These are phyloP conservation scores for Claviceps sp. DNA, from an alignment of 2,329 filamentous ascomycete species.

Conservation along the genomic window DNA sequence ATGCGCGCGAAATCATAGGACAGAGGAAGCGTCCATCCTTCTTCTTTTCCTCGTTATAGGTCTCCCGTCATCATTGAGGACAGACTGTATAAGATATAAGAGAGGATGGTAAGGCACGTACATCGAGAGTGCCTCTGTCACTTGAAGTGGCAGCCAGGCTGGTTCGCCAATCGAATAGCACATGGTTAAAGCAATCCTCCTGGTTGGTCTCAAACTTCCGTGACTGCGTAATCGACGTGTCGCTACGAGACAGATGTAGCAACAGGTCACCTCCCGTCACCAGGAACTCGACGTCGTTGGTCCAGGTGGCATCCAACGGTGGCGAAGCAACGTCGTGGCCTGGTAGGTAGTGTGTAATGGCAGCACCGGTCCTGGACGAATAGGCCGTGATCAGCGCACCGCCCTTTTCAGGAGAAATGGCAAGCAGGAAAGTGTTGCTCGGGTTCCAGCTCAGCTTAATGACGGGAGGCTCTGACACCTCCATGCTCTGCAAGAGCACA, in stretches of 20 bases:
- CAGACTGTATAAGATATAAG: background rate
- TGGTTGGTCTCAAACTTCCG: constrained; percentile 39
- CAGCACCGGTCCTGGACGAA: constrained; percentile 27
- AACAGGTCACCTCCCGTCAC: constrained; percentile 45
- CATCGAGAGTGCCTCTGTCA: constrained; percentile 46
- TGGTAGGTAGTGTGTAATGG: constrained; percentile 33
- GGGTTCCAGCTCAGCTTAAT: constrained; percentile 50
- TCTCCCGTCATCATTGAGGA: background rate
- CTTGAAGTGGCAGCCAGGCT: constrained; percentile 44
- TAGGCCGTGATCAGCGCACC: constrained; percentile 45
- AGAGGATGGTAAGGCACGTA: constrained; percentile 22
- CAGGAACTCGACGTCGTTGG: constrained; percentile 42
- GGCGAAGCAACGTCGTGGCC: constrained; percentile 37
- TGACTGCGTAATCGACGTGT: constrained; percentile 30
- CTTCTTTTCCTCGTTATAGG: too few relatives aligned
- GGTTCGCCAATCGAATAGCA: constrained; percentile 42
- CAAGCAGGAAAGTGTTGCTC: constrained; percentile 38
- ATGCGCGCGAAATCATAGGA: background rate
- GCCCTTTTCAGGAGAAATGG: constrained; percentile 41
- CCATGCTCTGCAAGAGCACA: constrained; percentile 36
- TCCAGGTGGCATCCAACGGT: constrained; percentile 47
- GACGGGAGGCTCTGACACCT: constrained; percentile 46
- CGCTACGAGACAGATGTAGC: constrained; percentile 32
- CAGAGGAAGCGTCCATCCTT: background rate
- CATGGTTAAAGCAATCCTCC: constrained; percentile 39